A percentile compares a stretch with the other conserved stretches of the same genome.
These are phyloP conservation scores for Phytophthora hibernalis DNA, from an alignment of 352 stramenopile genomes.

Conservation along the genomic window DNA sequence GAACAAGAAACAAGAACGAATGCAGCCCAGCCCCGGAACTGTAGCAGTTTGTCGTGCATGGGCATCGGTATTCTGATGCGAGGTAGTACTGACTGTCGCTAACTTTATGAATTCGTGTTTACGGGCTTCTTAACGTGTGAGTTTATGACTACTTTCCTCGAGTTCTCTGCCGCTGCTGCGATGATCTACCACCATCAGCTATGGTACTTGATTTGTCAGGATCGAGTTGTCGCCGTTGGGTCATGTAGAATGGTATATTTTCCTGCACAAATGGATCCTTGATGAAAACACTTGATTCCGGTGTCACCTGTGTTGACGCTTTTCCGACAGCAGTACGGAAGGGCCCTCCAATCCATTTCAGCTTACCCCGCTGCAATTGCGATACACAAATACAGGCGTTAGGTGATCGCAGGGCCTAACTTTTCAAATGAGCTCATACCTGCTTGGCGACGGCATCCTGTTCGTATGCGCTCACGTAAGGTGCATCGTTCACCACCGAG, in stretches of 20 bases:
- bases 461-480: constrained; percentile 63
- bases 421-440: constrained; percentile 25
- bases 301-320: constrained; percentile 54
- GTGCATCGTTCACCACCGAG: constrained; percentile 83
- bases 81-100: constrained; percentile 9
- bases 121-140: constrained; percentile 4
- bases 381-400: neutral
- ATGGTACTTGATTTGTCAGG: neutral
- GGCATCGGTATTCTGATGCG: constrained; percentile 11
- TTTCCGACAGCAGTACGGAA: constrained; percentile 76
- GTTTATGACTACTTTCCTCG: constrained; percentile 12
- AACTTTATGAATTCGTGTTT: constrained; percentile 41
- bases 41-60: constrained; percentile 8
- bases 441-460: constrained; percentile 61
- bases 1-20: constrained; percentile 9
- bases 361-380: constrained; percentile 53
- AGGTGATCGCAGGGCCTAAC: neutral
- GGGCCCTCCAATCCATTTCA: constrained; percentile 75
- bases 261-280: constrained; percentile 55
- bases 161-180: constrained; percentile 8
- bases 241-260: constrained; percentile 66
- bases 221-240: constrained; percentile 59
- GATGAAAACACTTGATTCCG: constrained; percentile 66
- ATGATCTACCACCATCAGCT: neutral
- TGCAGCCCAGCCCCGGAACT: neutral